Evolutionary conservation across 1,284 basidiomycete genomes (phyloP), one percentile per base, ranked within the genome.

Genomic region (Ceraceosorus bombacis): DNA sequence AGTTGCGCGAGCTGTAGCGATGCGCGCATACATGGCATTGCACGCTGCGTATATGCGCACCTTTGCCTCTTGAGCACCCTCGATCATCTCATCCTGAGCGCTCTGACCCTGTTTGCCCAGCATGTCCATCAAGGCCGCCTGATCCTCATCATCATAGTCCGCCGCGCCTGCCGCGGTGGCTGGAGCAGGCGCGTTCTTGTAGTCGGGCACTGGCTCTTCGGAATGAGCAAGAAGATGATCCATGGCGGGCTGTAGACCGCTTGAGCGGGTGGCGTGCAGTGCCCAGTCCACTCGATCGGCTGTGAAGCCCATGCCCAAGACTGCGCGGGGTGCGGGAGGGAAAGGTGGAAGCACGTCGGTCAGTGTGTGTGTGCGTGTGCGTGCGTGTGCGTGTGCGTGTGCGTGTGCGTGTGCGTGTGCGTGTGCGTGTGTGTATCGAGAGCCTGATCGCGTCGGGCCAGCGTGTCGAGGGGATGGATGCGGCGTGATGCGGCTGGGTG

Each of bases 241-340:
- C n/a, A 77, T 66, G 2, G 74, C 73, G 5, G 71, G 62, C 57
- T 73, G 68, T 1, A 77, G 66, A 2, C 71, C 70, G 5, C 64
- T 62, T 41, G 64, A 65, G 27, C 62, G 60, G 2, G 75, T 76
- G 0, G 58, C 62, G 6, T 66, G 70, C 10, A 77, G 68, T 6
- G 75, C 74, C 74, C 74, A 77, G 10, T 75, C 75, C 40, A 76
- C 69, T 51, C 74, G 65, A 38, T 71, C 72, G 0, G 61, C 64
- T 15, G 63, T 69, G 48, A 77, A 77, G 55, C 75, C 75, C 75
- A 77, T 77, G 27, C 72, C 72, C 10, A 74, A 60, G 46, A 76
- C 73, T 76, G 37, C 15, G 12, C 36, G 39, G 39, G n/a, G 50
- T 5, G 37, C 40, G 39, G 5, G 8, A 36, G 10, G 9, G 12